Conservation (phyloP, 768 basidiomycete genomes). For the Pleurotus ostreatus region DNA sequence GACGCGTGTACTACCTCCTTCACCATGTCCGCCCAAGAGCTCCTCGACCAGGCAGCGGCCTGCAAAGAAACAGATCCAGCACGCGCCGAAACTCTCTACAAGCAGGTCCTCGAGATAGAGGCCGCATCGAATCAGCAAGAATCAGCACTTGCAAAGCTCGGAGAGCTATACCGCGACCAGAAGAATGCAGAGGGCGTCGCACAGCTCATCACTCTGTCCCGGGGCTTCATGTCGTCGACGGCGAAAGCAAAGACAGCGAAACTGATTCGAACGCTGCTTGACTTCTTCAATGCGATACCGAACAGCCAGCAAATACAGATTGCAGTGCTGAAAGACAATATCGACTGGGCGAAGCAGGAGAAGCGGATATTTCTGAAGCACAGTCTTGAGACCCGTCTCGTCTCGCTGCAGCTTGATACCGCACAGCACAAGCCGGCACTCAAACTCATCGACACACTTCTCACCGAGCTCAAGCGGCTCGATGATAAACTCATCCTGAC, state of each 20-base stretch:
- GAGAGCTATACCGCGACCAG: conserved; percentile 82
- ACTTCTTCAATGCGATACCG: conserved; percentile 80
- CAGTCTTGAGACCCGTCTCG: conserved; percentile 85
- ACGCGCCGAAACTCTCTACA: conserved; percentile 73
- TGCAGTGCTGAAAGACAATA: conserved; percentile 82
- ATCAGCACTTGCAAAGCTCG: conserved; percentile 77
- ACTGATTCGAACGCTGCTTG: conserved; percentile 91
- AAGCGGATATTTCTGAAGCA: conserved; percentile 96
- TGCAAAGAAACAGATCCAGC: conserved; percentile 42
- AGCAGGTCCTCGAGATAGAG: conserved; percentile 51
- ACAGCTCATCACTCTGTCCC: conserved; percentile 77
- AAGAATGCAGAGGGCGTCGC: conserved; percentile 82
- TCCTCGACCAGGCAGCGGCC: conserved; percentile 56
- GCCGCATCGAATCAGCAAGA: conserved; percentile 59
- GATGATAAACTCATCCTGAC: conserved; percentile 99
- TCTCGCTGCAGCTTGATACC: conserved; percentile 76
- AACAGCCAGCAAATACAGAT: conserved; percentile 75
- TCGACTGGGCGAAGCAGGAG: conserved; percentile 87
- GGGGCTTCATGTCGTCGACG: conserved; percentile 87
- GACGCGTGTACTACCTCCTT: conserved; percentile 24
- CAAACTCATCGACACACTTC: conserved; percentile 76
- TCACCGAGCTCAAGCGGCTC: conserved; percentile 86
- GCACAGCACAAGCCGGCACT: conserved; percentile 77
- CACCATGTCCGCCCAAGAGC: conserved; percentile 31
- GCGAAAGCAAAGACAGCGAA: conserved; percentile 98